These are phyloP conservation scores for Pichia sp. DNA, from an alignment of 1,139 yeast genomes.

Conservation along the genomic window DNA sequence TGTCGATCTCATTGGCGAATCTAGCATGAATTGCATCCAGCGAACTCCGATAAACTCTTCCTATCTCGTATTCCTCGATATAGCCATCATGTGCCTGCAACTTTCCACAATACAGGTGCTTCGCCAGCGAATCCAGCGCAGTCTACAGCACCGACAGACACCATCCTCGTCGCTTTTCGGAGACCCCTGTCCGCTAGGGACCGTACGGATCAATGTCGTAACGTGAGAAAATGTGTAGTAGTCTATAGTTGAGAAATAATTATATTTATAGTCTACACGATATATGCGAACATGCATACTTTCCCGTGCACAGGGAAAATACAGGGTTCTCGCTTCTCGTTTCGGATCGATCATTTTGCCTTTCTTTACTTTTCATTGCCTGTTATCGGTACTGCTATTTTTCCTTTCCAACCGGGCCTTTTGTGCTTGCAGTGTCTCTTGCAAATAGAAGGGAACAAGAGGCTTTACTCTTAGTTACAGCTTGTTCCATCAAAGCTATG, in stretches of 20 bases:
- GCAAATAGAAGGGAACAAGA: neutral
- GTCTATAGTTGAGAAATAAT: neutral
- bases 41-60: neutral
- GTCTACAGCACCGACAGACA: neutral
- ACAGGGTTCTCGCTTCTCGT: neutral
- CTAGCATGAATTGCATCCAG: neutral
- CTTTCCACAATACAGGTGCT: constrained; percentile 3
- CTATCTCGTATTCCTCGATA: constrained; percentile 4
- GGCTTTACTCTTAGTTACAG: neutral
- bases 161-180: neutral
- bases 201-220: neutral
- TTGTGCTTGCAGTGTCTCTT: neutral
- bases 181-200: neutral
- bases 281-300: neutral
- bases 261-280: neutral
- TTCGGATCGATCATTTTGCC: neutral
- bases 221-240: neutral
- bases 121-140: constrained; percentile 2
- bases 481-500: neutral
- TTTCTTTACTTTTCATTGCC: neutral
- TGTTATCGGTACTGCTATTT: neutral
- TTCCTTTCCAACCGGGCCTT: neutral
- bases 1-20: constrained; percentile 9
- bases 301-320: neutral
- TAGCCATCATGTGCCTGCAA: constrained; percentile 6